Evolutionary conservation across 495 filamentous ascomycete species (phyloP), one percentile per base, ranked within the genome.

Genomic region (Lasiosphaeriaceae sp.): DNA sequence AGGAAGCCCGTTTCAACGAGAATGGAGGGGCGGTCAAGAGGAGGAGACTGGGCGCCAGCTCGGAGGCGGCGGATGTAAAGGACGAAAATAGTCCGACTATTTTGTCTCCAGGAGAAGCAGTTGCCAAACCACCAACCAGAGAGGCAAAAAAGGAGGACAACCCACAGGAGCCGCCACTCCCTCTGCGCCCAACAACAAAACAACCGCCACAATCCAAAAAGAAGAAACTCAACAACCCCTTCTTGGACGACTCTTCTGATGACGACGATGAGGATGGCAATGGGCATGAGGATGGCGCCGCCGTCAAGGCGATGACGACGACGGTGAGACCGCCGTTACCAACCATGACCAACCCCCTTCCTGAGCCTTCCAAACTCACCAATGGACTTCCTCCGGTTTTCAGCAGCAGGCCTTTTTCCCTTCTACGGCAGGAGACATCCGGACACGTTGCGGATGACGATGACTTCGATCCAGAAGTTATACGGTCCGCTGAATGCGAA

Each of bases 1-100:
- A 21, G n/a, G n/a, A 47, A 6, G 12, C 21, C 4, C 19, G 80
- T n/a, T 85, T 70, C 56, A 83, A 85, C 66, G 83, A 86, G 62
- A 64, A 55, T 49, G 60, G 14, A 6, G 71, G 68, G 5, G 58
- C 71, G 11, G 56, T 75, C 0, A 85, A 84, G 66, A 73, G 68
- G 64, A 60, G 75, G 65, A 80, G 68, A 60, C 37, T 74, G 44
- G 62, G 58, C 34, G 23, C 44, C 17, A 31, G 34, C 24, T 34
- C 23, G 20, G 26, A 52, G 23, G 24, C 39, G 2, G 14, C 12
- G 8, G 39, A 37, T 14, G 34, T 9, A 37, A 14, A 37, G 0
- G 34, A 4, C 4, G 39, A 43, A 1, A 17, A 43, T 14, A 11
- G 7, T 43, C 39, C 9, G 9, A 9, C 26, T 31, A 3, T 9